A percentile compares a stretch with the other conserved stretches of the same genome.
phyloP scores from a whole-genome alignment of 805 yeast species.

The Kuraishia capsulata region DNA sequence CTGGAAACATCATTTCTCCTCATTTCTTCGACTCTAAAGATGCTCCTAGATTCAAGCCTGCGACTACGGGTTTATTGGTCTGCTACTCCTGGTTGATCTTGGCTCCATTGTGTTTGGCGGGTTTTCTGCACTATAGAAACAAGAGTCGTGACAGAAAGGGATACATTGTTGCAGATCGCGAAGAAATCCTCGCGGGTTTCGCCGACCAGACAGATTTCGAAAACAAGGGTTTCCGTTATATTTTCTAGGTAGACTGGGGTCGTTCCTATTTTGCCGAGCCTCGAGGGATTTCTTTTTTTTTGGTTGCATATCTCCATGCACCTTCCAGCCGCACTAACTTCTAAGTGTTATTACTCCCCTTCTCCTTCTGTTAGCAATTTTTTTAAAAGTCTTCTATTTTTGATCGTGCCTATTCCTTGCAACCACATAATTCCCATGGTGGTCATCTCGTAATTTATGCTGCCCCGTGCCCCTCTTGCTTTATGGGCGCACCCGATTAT shows the following conservation, averaged over 20 bases:
- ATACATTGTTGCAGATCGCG: slow-evolving; percentile 19
- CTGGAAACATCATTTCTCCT: slow-evolving; percentile 62
- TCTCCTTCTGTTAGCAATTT: too few species aligned
- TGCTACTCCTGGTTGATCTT: slow-evolving; percentile 22
- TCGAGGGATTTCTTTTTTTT: too few species aligned
- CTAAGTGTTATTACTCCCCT: too few species aligned
- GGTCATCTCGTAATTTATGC: too few species aligned
- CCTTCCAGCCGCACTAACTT: too few species aligned
- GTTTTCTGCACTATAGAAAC: slow-evolving; percentile 15
- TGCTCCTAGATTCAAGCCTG: slow-evolving; percentile 49
- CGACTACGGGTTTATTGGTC: slow-evolving; percentile 42
- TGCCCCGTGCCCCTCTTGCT: too few species aligned
- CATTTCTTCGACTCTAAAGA: slow-evolving; percentile 50
- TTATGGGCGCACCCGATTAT: too few species aligned
- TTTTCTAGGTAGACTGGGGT: slow-evolving; percentile 8
- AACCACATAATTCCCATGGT: too few species aligned
- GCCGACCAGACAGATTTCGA: slow-evolving; percentile 38
- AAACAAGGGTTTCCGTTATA: slow-evolving; percentile 27
- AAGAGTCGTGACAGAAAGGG: slow-evolving; percentile 13
- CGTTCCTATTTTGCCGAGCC: too few species aligned
- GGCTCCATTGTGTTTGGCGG: slow-evolving; percentile 16
- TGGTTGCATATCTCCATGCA: too few species aligned
- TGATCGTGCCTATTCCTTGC: too few species aligned
- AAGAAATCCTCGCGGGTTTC: slow-evolving; percentile 20
- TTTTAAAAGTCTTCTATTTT: too few species aligned